Evolutionary conservation across 2,329 filamentous ascomycete genomes (phyloP).

Genomic region (Colletotrichum nymphaeae): DNA sequence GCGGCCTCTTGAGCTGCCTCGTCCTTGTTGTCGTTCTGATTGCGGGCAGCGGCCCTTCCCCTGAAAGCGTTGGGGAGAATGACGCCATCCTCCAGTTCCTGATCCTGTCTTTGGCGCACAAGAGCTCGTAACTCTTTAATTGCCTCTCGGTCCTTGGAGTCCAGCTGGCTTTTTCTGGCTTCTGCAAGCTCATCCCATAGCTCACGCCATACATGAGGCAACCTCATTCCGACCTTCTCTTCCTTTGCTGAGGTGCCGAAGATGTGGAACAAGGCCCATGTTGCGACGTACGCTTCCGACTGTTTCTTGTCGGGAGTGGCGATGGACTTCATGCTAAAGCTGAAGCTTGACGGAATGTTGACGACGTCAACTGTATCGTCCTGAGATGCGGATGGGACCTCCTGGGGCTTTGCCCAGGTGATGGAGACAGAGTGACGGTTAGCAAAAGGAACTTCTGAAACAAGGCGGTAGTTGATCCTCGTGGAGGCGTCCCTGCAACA

Average conservation of each 20-base stretch:
- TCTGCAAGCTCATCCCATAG: conserved; percentile 85
- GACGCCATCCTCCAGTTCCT: conserved; percentile 79
- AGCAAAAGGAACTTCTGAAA: conserved; percentile 81
- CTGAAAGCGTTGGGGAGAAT: conserved; percentile 82
- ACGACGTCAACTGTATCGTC: conserved; percentile 51
- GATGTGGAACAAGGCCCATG: conserved; percentile 82
- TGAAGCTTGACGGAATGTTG: conserved; percentile 63
- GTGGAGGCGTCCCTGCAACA: conserved; percentile 73
- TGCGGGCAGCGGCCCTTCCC: conserved; percentile 63
- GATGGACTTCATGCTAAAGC: conserved; percentile 79
- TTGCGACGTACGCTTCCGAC: conserved; percentile 88
- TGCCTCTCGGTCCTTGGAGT: conserved; percentile 75
- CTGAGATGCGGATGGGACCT: conserved; percentile 53
- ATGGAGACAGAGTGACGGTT: conserved; percentile 82
- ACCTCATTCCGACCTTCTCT: conserved; percentile 82
- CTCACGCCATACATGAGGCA: conserved; percentile 86
- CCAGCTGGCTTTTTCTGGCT: conserved; percentile 75
- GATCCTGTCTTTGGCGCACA: conserved; percentile 75
- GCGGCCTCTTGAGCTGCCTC: conserved; percentile 58
- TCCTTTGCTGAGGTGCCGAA: conserved; percentile 84
- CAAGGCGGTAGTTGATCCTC: conserved; percentile 73
- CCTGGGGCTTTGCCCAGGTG: conserved; percentile 81
- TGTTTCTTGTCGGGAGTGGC: conserved; percentile 82
- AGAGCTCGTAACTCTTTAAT: conserved; percentile 77
- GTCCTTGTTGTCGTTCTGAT: conserved; percentile 60